These are phyloP conservation scores for Pholiota conissans DNA, from an alignment of 768 basidiomycete genomes.

Conservation along the genomic window DNA sequence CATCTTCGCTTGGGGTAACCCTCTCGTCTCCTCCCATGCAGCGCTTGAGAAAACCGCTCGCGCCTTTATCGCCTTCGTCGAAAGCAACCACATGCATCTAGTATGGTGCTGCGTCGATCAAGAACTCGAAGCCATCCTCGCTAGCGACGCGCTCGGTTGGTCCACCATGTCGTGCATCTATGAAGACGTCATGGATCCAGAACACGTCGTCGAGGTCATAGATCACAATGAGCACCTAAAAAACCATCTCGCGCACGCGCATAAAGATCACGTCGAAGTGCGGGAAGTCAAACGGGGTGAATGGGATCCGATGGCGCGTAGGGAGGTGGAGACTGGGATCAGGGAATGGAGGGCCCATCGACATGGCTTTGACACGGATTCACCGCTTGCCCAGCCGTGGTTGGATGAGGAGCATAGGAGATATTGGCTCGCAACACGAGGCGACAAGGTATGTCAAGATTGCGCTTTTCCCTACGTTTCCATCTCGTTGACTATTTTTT, in stretches of 20 bases:
- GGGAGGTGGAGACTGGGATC: neutral
- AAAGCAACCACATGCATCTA: conserved; percentile 45
- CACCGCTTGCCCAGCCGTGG: neutral
- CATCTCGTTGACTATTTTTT: neutral
- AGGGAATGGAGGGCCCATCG: neutral
- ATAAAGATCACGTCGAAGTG: neutral
- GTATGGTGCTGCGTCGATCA: conserved; percentile 63
- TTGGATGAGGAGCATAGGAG: conserved; percentile 2
- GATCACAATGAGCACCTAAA: neutral
- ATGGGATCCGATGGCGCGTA: neutral
- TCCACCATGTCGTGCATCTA: conserved; percentile 49
- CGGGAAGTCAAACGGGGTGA: neutral
- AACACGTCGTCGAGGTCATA: neutral
- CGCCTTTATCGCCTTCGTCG: conserved; percentile 46
- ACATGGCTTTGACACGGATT: neutral
- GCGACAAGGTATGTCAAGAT: neutral
- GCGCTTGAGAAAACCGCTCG: conserved; percentile 35
- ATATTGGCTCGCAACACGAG: conserved; percentile 2
- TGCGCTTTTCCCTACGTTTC: neutral
- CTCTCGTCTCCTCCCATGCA: conserved; percentile 45
- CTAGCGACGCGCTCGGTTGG: conserved; percentile 48
- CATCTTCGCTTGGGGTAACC: conserved; percentile 65
- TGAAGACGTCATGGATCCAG: neutral
- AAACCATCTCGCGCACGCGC: neutral
- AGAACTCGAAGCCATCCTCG: conserved; percentile 51